phyloP scores from a whole-genome alignment of 305 asterid species.

The Lippia alba region DNA sequence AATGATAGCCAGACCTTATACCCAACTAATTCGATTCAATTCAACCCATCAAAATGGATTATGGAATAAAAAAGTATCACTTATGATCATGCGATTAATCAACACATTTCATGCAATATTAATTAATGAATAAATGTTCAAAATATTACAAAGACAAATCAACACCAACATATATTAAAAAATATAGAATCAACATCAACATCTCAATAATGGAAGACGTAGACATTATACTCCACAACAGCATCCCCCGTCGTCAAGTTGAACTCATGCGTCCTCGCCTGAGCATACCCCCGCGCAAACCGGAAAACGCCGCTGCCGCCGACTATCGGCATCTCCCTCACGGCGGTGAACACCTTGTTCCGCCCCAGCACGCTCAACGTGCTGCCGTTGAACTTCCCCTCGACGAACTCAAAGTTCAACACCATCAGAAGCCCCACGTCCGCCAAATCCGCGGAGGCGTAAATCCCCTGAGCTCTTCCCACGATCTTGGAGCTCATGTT shows the following conservation, averaged over 20 bases:
- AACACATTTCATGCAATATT: neutral
- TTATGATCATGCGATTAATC: no score
- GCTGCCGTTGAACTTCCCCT: slow-evolving; percentile 53
- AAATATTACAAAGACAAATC: neutral
- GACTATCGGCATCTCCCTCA: slow-evolving; percentile 58
- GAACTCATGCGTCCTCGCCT: slow-evolving; percentile 38
- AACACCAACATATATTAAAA: neutral
- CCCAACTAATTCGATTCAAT: no score
- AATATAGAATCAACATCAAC: neutral
- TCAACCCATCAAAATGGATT: no score
- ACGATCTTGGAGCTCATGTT: slow-evolving; percentile 34
- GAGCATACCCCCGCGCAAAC: slow-evolving; percentile 44
- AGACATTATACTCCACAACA: slow-evolving; percentile 48
- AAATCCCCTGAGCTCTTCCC: slow-evolving; percentile 55
- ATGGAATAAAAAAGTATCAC: no score
- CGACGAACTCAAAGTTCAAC: slow-evolving; percentile 41
- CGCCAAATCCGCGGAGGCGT: slow-evolving; percentile 40
- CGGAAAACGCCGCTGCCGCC: slow-evolving; percentile 61
- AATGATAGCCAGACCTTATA: no score
- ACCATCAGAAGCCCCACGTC: slow-evolving; percentile 40
- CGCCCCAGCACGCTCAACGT: slow-evolving; percentile 52
- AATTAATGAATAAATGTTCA: neutral
- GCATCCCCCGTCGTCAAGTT: slow-evolving; percentile 40
- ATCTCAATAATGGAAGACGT: slow-evolving; percentile 45
- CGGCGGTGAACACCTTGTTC: slow-evolving; percentile 35